phyloP scores from a whole-genome alignment of 441 rosid species.

The Adansonia grandidieri region DNA sequence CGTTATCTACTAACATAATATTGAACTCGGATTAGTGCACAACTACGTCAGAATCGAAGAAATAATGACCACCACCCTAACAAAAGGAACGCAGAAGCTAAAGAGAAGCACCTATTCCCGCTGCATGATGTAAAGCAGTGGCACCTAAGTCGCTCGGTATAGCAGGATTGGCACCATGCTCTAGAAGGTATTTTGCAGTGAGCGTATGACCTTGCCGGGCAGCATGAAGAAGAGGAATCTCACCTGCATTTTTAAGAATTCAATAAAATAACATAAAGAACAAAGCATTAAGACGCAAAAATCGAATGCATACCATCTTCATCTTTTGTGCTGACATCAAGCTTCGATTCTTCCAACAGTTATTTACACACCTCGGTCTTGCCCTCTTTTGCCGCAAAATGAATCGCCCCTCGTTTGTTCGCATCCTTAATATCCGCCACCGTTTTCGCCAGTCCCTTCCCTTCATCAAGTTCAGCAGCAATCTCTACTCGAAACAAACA shows the following conservation, averaged over 20 bases:
- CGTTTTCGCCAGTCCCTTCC: slow-evolving; percentile 64
- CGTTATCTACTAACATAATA: not conserved
- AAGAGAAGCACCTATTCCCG: slow-evolving; percentile 65
- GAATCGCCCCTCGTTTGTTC: slow-evolving; percentile 89
- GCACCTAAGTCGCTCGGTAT: slow-evolving; percentile 83
- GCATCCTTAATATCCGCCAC: slow-evolving; percentile 87
- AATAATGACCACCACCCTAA: not conserved
- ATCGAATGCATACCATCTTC: slow-evolving; percentile 66
- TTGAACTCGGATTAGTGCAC: not conserved
- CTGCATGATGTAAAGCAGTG: slow-evolving; percentile 87
- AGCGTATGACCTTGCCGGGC: slow-evolving; percentile 83
- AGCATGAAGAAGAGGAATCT: slow-evolving; percentile 91
- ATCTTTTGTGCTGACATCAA: slow-evolving; percentile 63
- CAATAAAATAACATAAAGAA: not conserved
- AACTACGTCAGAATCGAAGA: not conserved
- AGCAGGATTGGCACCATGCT: slow-evolving; percentile 70
- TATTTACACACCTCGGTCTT: slow-evolving; percentile 78
- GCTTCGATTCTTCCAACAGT: slow-evolving; percentile 81
- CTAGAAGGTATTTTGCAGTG: slow-evolving; percentile 74
- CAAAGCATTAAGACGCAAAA: not conserved
- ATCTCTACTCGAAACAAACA: slow-evolving; percentile 20
- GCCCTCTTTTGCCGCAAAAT: slow-evolving; percentile 94
- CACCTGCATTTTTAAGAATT: slow-evolving; percentile 54
- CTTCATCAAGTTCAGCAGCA: slow-evolving; percentile 80
- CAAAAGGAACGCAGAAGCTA: not conserved